phyloP scores from a whole-genome alignment of 768 basidiomycete species.

The Trichaptum fuscoviolaceum region DNA sequence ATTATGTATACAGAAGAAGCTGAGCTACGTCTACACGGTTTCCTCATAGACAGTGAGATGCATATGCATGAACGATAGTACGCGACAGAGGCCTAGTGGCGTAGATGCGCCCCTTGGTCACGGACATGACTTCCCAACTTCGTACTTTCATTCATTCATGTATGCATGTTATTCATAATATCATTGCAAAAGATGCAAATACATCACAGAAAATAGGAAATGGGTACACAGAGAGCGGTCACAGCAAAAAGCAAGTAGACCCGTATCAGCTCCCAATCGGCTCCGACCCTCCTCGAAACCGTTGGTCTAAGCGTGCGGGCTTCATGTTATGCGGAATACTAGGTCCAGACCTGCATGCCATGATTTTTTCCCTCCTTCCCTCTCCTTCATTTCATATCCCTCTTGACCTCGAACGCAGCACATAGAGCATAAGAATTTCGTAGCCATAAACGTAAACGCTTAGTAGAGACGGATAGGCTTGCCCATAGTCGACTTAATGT shows the following conservation, averaged over 20 bases:
- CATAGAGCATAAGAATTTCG: not conserved
- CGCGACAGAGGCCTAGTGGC: too few relatives aligned
- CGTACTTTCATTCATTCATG: not conserved
- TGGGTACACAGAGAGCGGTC: not conserved
- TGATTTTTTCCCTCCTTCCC: slow-evolving; percentile 16
- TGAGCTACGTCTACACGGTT: too few relatives aligned
- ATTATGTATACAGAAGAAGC: too few relatives aligned
- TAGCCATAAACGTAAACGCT: slow-evolving; percentile 16
- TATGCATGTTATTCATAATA: not conserved
- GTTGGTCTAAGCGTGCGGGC: slow-evolving; percentile 99
- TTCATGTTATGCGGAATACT: slow-evolving; percentile 77
- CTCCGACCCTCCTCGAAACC: slow-evolving; percentile 55
- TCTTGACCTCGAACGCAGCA: slow-evolving; percentile 7
- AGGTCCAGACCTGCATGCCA: slow-evolving; percentile 20
- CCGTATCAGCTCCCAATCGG: slow-evolving; percentile 89
- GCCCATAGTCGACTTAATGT: slow-evolving; percentile 99
- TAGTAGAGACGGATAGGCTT: slow-evolving; percentile 94
- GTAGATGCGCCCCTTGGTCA: too few relatives aligned
- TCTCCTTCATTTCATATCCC: slow-evolving; percentile 10
- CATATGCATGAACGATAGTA: too few relatives aligned
- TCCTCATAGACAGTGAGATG: too few relatives aligned
- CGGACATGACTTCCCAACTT: not conserved
- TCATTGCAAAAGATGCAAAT: not conserved
- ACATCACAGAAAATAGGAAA: slow-evolving; percentile 3
- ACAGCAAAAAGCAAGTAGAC: slow-evolving; percentile 22